Evolutionary conservation across 1,284 basidiomycete species (phyloP), one percentile per base, ranked within the genome.

Genomic region (Cryptococcus deneoformans): DNA sequence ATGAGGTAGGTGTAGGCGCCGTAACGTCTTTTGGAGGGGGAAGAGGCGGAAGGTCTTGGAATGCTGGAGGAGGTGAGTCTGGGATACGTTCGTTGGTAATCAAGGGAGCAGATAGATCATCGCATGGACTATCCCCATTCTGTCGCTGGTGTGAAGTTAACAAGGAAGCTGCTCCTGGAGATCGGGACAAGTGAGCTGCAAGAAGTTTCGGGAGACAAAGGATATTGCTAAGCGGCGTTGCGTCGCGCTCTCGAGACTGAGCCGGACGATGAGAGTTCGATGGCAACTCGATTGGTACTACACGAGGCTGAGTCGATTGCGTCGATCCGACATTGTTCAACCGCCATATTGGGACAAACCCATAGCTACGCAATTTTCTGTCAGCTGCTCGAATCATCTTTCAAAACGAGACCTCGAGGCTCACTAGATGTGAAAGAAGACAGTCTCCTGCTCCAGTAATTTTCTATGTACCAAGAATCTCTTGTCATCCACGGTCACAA

Each of bases 351-450:
- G 71, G 71, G 7, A 73, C 66, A 50, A 71, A 73, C n/a, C 71
- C 71, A 47, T 73, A 73, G 54, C 71, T 73, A 12, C 36, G 12
- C n/a, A 8, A 8, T 4, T 11, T 24, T 46, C 20, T 46, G 38
- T 53, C 42, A 45, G 37, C 14, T 29, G 29, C 29, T 29, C 5
- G 29, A 46, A 43, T 49, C 16, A 2, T 14, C 34, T 4, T 9
- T 38, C 11, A 3, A 50, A 43, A 35, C 14, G 5, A 38, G 29
- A n/a, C 3, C 42, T 10, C 10, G 37, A 43, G 24, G 66, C 70
- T 65, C 56, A 73, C 72, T 73, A 73, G 54, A 73, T 72, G 52
- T 72, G 69, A 59, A 73, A 73, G 53, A 72, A 73, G n/a, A 71
- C 67, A 8, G 69, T 70, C 66, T 73, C 72, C 6, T 40, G 38